Base-by-base conservation (phyloP, 176 grass and related monocot species). In the Ampelocalamus luodianensis region DNA sequence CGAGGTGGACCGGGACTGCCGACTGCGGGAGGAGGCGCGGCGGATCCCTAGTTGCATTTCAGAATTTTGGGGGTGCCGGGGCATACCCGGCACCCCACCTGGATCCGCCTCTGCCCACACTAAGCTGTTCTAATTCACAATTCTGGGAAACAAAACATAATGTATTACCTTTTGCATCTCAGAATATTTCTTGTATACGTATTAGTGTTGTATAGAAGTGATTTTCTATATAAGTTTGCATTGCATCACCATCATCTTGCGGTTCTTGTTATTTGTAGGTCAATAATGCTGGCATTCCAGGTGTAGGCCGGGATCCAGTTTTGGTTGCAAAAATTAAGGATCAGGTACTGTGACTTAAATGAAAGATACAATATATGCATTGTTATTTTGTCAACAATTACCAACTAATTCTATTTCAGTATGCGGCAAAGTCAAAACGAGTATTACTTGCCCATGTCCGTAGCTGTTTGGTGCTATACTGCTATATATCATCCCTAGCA, bases 241-340 rank as follows among this genome's bases (percentile, higher is more conserved):
- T 10, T 81, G 3, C 6, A 39, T 36, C 45, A 72, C 62, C 36
- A 56, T 55, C 63, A 72, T 10, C 26, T 0, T 70, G 15, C 13
- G 34, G 4, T 79, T 42, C 46, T 11, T 82, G 3, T 29, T 72
- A 1, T 70, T 18, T 90, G 26, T 67, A 95, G 90, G 84, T 95
- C 68, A 95, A 95, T 11, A 95, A 92, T 77, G 93, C 85, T 8
- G 90, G 82, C 15, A 77, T 95, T 86, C 55, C 85, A 68, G 90
- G 90, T 62, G 87, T 89, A 39, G 32, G 77, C 14, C 69, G 86
- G 5, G 85, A 88, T 83, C 89, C 80, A 45, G 69, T 69, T 84
- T 74, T 90, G 23, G 51, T 84, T 79, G 79, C 89, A 0, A 32
- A 83, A 79, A 4, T 90, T 17, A 90, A 87, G 54, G 75, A 90